Conservation (phyloP, 2,329 filamentous ascomycete species). For the Helicocarpus griseus region DNA sequence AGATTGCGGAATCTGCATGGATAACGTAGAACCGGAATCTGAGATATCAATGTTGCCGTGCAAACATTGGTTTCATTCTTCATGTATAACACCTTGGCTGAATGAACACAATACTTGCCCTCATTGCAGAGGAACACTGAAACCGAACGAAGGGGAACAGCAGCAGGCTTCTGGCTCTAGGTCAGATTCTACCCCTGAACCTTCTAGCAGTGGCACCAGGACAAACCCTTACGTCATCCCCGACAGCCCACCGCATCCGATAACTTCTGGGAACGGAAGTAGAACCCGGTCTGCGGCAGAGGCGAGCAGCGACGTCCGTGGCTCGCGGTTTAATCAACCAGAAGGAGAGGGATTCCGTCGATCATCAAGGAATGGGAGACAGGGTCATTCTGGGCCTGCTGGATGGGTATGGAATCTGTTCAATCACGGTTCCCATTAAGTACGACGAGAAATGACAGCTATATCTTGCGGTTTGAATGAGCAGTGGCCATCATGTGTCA, state of each 20-base stretch:
- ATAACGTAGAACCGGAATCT: constrained; percentile 62
- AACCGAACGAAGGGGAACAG: constrained; percentile 41
- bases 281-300: not conserved
- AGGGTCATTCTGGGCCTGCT: not conserved
- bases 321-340: not conserved
- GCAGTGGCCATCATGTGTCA: not conserved
- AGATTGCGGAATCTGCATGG: constrained; percentile 94
- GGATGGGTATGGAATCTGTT: not conserved
- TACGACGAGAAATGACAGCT: not conserved
- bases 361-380: not conserved
- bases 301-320: not conserved
- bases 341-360: not conserved
- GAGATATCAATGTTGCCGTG: constrained; percentile 74
- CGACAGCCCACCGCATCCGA: not conserved
- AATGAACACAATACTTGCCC: constrained; percentile 89
- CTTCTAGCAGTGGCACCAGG: not conserved
- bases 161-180: not conserved
- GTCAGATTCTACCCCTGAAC: not conserved
- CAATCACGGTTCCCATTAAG: not conserved
- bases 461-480: not conserved
- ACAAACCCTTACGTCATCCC: not conserved
- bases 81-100: constrained; percentile 75
- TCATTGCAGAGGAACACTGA: constrained; percentile 37
- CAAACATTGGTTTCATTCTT: constrained; percentile 85
- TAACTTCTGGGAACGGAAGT: not conserved